These are phyloP conservation scores for Puccinia novopanici DNA, from an alignment of 1,284 basidiomycete genomes.

Conservation along the genomic window DNA sequence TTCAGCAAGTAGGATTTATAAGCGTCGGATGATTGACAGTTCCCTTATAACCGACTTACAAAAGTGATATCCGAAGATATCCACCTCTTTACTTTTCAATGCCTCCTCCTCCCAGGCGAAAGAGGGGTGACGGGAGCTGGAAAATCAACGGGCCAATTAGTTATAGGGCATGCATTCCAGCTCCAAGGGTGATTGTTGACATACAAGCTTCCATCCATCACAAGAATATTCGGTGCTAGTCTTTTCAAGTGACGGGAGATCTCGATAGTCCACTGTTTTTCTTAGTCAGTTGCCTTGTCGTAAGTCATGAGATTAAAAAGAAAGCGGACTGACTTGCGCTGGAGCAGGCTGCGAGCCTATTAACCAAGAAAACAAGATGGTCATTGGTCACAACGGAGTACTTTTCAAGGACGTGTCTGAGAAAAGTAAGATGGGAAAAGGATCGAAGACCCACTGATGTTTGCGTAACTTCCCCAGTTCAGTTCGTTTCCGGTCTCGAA, in stretches of 20 bases:
- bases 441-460: not conserved
- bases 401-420: not conserved
- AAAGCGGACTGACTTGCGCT: constrained; percentile 19
- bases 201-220: constrained; percentile 50
- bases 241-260: constrained; percentile 32
- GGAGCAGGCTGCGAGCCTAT: constrained; percentile 20
- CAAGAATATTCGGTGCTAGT: constrained; percentile 35
- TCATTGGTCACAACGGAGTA: not conserved
- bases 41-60: constrained; percentile 20
- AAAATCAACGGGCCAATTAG: not conserved
- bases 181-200: not conserved
- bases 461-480: constrained; percentile 19
- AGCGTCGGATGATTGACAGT: too few species aligned
- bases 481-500: constrained; percentile 50
- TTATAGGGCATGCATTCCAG: not conserved
- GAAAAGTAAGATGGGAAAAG: not conserved
- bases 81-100: constrained; percentile 35
- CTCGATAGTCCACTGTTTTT: constrained; percentile 40
- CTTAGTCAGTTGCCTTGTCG: not conserved
- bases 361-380: not conserved
- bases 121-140: constrained; percentile 21
- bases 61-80: constrained; percentile 45
- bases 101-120: constrained; percentile 33
- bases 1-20: not conserved
- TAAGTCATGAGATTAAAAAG: not conserved